Evolutionary conservation across 306 rosid genomes (phyloP), one percentile per base, ranked within the genome.

Genomic region (Argentina anserina): DNA sequence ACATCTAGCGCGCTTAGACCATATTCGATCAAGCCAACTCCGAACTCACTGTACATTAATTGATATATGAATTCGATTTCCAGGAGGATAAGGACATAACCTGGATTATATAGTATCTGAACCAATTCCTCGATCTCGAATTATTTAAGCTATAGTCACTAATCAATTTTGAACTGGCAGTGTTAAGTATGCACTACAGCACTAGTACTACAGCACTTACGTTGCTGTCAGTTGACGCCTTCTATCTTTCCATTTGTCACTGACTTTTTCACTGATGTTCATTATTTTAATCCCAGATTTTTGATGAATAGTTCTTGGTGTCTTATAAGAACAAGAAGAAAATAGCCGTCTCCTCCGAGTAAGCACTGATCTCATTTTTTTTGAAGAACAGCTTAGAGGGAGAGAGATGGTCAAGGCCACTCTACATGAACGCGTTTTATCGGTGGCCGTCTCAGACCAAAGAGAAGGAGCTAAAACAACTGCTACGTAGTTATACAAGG

Each of bases 151-250:
- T 58, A 67, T 6, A 56, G 52, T 40, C 65, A 23, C 71, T 15
- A 20, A 70, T 71, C 21, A 29, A 72, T 45, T 46, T 61, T 70
- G 65, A 71, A 80, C 58, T 33, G 73, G 63, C 55, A 62, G 36
- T 37, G 81, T 61, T 33, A 61, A 61, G 67, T 34, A 37, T 65
- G 72, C 59, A 14, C 14, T n/a, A n/a, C n/a, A n/a, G 46, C 67
- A 72, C 82, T 69, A 75, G 72, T 56, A 77, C 29, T 77, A 71
- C 71, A 81, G 80, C 84, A 89, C 82, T 89, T 81, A 66, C 70
- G 87, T 85, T 85, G 83, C 83, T 85, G 85, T 89, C 90, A 83
- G 3, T 61, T 71, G 86, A 78, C 74, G 62, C 78, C 63, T 34
- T 81, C 76, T 41, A 40, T 28, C 45, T 60, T 68, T 74, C 79